Base-by-base conservation (phyloP, 306 rosid genomes). In the Acmispon strigosus region DNA sequence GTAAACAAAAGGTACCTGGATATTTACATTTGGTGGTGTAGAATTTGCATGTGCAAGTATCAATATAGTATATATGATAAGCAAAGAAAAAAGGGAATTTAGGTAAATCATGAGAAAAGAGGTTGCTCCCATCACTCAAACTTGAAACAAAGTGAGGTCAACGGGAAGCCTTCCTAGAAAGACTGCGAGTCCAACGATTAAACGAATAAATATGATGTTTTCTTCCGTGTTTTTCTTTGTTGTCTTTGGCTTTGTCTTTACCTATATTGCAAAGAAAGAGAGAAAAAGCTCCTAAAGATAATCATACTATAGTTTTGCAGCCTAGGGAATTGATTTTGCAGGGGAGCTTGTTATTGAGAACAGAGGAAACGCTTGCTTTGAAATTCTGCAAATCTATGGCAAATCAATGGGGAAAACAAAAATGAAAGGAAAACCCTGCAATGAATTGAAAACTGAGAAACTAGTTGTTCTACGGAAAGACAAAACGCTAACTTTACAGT, bases 281-380 rank as follows among this genome's bases (percentile, higher is more conserved):
- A 60, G 55, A 58, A 66, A 78, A 41, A 27, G 70, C 10, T 78
- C 11, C 19, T 13, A 47, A 20, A 58, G 48, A 65, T 53, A 29
- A 72, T 67, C 70, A 66, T 14, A 50, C 59, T 29, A 56, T 37
- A 63, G 69, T 52, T 58, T 45, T 80, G 58, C 22, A 32, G 72
- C 71, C 59, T 81, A 66, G 85, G 85, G 66, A 81, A 74, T 60
- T 67, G 84, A 65, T 62, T 32, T 32, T 57, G 75, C 78, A 29
- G 8, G 10, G 22, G 13, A 39, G 45, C 42, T 41, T 32, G 52
- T 48, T 54, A 71, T 60, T 52, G 63, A 81, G 63, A 56, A 13
- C 10, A 15, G 58, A 47, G 58, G 17, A 53, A 50, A 53, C 24
- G 13, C 55, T 15, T 60, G 76, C 73, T 73, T 73, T 54, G 74